Conservation (phyloP, 129 eudicot species). For the Smallanthus sonchifolius region DNA sequence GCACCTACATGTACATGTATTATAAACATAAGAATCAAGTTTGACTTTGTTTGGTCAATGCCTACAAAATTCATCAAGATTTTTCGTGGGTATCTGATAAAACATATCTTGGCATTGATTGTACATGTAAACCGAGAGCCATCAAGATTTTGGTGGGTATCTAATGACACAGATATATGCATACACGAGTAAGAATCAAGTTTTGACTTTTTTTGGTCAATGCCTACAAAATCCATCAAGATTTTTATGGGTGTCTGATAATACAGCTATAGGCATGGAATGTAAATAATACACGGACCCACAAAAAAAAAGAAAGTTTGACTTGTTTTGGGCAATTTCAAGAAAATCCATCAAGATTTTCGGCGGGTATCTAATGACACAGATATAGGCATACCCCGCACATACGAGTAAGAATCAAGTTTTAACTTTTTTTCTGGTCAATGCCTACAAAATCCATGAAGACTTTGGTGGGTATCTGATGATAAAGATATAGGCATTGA, state of each 20-base stretch:
- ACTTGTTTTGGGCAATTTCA: too few relatives aligned
- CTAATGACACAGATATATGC: slow-evolving; percentile 59
- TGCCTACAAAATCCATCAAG: not conserved
- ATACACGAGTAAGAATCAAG: not conserved
- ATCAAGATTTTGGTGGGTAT: slow-evolving; percentile 24
- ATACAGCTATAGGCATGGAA: not conserved
- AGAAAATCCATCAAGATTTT: not conserved
- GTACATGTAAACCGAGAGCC: not conserved
- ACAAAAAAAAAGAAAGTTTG: too few relatives aligned
- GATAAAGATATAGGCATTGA: too few relatives aligned
- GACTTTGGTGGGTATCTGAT: too few relatives aligned
- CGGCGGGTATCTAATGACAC: slow-evolving; percentile 59
- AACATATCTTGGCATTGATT: not conserved
- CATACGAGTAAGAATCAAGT: too few relatives aligned
- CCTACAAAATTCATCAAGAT: not conserved
- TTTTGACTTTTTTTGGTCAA: not conserved
- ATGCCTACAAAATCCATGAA: too few relatives aligned
- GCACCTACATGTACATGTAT: slow-evolving; percentile 52
- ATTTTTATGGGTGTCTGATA: not conserved
- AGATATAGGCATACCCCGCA: slow-evolving; percentile 31
- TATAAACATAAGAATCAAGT: not conserved
- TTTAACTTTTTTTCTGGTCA: not conserved
- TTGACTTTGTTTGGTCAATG: not conserved
- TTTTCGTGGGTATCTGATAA: not conserved
- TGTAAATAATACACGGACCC: too few relatives aligned